These are phyloP conservation scores for Chalciporus piperatus DNA, from an alignment of 768 basidiomycete species.

Conservation along the genomic window DNA sequence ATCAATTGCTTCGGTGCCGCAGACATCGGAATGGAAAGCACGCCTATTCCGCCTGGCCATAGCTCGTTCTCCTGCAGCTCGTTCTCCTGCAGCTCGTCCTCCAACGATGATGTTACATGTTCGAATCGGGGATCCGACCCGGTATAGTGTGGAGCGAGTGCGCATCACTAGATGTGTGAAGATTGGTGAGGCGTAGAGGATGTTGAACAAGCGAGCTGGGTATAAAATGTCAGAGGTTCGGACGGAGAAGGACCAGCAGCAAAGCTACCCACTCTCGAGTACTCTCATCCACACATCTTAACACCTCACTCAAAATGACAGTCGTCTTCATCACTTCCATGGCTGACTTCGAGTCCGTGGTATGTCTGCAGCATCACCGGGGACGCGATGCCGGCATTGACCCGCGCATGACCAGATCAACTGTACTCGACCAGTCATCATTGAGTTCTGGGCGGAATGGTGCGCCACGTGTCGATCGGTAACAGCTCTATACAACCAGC, in stretches of 20 bases:
- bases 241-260: slow-evolving; percentile 12
- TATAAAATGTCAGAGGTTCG: slow-evolving; percentile 25
- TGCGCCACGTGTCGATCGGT: slow-evolving; percentile 22
- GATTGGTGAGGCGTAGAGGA: slow-evolving; percentile 14
- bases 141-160: slow-evolving; percentile 19
- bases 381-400: slow-evolving; percentile 9
- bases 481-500: slow-evolving; percentile 21
- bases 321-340: slow-evolving; percentile 25
- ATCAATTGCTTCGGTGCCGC: slow-evolving; percentile 23
- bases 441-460: slow-evolving; percentile 35
- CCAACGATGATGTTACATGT: slow-evolving; percentile 15
- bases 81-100: slow-evolving; percentile 12
- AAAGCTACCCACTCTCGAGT: slow-evolving; percentile 10
- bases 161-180: slow-evolving; percentile 11
- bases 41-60: slow-evolving; percentile 29
- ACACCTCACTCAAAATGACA: slow-evolving; percentile 17
- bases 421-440: slow-evolving; percentile 21
- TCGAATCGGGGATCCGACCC: slow-evolving; percentile 23
- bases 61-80: slow-evolving; percentile 16
- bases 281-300: slow-evolving; percentile 14
- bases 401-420: slow-evolving; percentile 14
- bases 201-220: slow-evolving; percentile 20
- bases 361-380: slow-evolving; percentile 6
- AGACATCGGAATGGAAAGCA: slow-evolving; percentile 29
- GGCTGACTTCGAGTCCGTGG: slow-evolving; percentile 24